Base-by-base conservation (phyloP, 129 eudicot genomes). In the Escallonia rubra region DNA sequence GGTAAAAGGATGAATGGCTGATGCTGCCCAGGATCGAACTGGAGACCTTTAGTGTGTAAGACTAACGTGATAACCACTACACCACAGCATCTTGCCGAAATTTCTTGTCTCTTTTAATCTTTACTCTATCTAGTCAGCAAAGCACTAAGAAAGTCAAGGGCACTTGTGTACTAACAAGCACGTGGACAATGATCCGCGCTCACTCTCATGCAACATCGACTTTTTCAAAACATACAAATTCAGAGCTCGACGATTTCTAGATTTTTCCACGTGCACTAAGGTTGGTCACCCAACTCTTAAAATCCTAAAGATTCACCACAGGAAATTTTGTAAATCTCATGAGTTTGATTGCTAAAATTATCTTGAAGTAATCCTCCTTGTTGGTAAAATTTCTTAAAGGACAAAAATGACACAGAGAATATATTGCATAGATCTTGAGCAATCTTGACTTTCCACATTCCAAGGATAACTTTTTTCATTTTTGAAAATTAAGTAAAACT, bases 31-130 rank as follows among this genome's bases (percentile, higher is more conserved):
- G 88, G 85, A 83, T 83, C 85, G 88, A 83, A 83, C 88, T 79
- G 85, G 85, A 60, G 88, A 79, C 88, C 88, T 79, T 79, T 70
- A 72, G 88, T 73, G 88, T 83, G 88, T 83, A 83, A 83, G 77
- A 54, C 59, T 54, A 54, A 54, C 59, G 59, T 54, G 59, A 54
- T 54, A 54, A 54, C 59, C 59, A 13, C 59, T 54, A 54, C 59
- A 54, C 59, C 59, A 54, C 59, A 13, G 59, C 59, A 54, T 8
- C 59, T 54, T 12, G 59, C 14, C 2, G 4, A 6, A n/a, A 7
- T 7, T 4, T 54, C 14, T 6, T 4, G 7, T 3, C 23, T 11
- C 34, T 11, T 54, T 50, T 50, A 11, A 54, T 54, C 2, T 0
- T 54, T 54, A 54, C 10, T 47, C 10, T 47, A 47, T 47, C 2